These are phyloP conservation scores for Cystobasidium tubakii DNA, from an alignment of 768 basidiomycete genomes.

Conservation along the genomic window DNA sequence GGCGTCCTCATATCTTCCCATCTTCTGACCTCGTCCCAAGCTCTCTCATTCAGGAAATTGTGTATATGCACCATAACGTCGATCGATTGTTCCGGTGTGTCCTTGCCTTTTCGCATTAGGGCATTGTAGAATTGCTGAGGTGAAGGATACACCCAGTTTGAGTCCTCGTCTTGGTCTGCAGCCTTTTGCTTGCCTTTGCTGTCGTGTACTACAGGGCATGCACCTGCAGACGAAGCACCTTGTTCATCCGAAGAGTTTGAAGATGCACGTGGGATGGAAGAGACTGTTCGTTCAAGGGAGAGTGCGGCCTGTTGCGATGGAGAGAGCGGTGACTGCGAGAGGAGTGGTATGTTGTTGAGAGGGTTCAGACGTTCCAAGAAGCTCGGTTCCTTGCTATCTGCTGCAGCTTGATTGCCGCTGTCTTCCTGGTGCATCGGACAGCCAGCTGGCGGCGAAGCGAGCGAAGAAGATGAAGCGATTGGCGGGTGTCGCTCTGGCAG, in stretches of 20 bases:
- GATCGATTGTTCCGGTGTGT: constrained; percentile 90
- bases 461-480: neutral
- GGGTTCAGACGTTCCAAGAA: constrained; percentile 18
- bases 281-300: constrained; percentile 27
- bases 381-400: neutral
- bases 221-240: neutral
- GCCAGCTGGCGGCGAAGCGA: constrained; percentile 22
- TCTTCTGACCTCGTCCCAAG: constrained; percentile 86
- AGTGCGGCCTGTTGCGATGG: constrained; percentile 1
- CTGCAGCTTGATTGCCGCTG: neutral
- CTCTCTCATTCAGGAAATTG: constrained; percentile 93
- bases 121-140: constrained; percentile 98
- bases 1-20: constrained; percentile 72
- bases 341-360: constrained; percentile 32
- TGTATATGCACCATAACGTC: constrained; percentile 98
- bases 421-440: constrained; percentile 34
- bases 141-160: constrained; percentile 95
- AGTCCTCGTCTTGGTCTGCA: constrained; percentile 52
- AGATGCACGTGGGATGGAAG: constrained; percentile 21
- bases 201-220: constrained; percentile 27
- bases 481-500: neutral
- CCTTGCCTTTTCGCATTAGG: constrained; percentile 94
- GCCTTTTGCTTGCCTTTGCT: constrained; percentile 19
- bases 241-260: constrained; percentile 7
- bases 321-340: constrained; percentile 15